These are phyloP conservation scores for Vitis rotundifolia DNA, from an alignment of 164 flowering plant species.

Conservation along the genomic window DNA sequence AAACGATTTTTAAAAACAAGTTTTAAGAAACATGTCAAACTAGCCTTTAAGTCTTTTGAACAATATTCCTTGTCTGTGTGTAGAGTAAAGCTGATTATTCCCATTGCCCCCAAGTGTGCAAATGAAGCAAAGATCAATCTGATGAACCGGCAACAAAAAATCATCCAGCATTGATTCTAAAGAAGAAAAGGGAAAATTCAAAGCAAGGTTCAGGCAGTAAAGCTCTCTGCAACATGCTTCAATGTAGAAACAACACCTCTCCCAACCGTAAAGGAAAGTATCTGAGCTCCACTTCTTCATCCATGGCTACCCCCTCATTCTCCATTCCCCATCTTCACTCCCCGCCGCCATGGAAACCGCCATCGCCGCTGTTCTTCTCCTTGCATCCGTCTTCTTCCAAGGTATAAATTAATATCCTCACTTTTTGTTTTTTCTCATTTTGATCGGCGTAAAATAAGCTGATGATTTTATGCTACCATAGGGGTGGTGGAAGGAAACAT, in stretches of 20 bases:
- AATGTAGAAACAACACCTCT: neutral
- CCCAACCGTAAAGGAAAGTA: constrained; percentile 31
- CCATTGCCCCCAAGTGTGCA: too few relatives aligned
- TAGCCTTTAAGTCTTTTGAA: too few relatives aligned
- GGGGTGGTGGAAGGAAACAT: constrained; percentile 50
- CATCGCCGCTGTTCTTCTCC: neutral
- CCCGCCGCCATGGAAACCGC: constrained; percentile 2
- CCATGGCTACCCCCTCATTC: constrained; percentile 1
- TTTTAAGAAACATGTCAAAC: too few relatives aligned
- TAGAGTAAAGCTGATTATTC: too few relatives aligned
- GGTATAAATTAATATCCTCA: constrained; percentile 12
- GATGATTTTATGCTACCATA: neutral
- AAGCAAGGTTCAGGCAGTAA: neutral
- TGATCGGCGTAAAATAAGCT: neutral
- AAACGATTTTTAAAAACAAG: too few relatives aligned
- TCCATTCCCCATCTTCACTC: constrained; percentile 1
- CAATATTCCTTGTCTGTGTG: too few relatives aligned
- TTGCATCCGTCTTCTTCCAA: constrained; percentile 15
- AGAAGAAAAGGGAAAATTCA: neutral
- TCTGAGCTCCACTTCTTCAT: constrained; percentile 12
- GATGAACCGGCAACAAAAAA: too few relatives aligned
- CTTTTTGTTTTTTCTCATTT: constrained; percentile 1
- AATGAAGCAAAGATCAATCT: too few relatives aligned
- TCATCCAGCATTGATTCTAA: too few relatives aligned
- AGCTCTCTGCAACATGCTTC: constrained; percentile 2